Evolutionary conservation across 2,329 filamentous ascomycete genomes (phyloP), one percentile per base, ranked within the genome.

Genomic region (Sporothrix protearum): DNA sequence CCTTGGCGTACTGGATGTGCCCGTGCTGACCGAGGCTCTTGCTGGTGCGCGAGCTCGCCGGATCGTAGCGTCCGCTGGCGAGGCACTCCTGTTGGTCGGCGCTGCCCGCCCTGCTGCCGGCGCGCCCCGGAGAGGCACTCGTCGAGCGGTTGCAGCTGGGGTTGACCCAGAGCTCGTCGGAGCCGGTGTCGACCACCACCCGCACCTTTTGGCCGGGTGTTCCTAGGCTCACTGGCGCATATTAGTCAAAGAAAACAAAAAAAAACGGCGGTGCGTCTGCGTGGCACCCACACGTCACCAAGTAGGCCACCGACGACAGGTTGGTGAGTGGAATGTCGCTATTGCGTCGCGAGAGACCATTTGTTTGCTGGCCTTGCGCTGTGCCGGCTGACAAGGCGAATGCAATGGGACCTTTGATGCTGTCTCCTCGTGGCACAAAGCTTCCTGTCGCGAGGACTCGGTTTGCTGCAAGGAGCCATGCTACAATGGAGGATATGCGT

Each of bases 101-200:
- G 19, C 53, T 57, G 12, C 14, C 64, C 5, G 30, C 67, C 12
- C 75, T 77, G 39, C 76, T 73, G 70, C 82, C 79, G 12, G 49
- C 22, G 14, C 5, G n/a, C 19, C 2, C 76, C 73, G 1, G 9
- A 8, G 76, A 76, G 12, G 10, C 4, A 12, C 25, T 16, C 25
- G 53, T 55, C 51, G 51, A 55, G 57, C 30, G n/a, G n/a, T 84
- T 86, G 75, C 84, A 86, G 67, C 84, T 82, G 0, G 87, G 84
- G 75, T 92, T 91, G 6, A 86, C 83, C 85, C 85, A 87, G 42
- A 87, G 81, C 78, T 87, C 85, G 74, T 83, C 85, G 30, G 84
- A 86, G 51, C 85, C 85, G 0, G 85, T 86, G 76, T 87, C 85
- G 71, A 87, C 76, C 69, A 84, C 83, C 30, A 85, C 83, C 69